Conservation (phyloP, 2,329 filamentous ascomycete genomes). For the Penicillium sp. region DNA sequence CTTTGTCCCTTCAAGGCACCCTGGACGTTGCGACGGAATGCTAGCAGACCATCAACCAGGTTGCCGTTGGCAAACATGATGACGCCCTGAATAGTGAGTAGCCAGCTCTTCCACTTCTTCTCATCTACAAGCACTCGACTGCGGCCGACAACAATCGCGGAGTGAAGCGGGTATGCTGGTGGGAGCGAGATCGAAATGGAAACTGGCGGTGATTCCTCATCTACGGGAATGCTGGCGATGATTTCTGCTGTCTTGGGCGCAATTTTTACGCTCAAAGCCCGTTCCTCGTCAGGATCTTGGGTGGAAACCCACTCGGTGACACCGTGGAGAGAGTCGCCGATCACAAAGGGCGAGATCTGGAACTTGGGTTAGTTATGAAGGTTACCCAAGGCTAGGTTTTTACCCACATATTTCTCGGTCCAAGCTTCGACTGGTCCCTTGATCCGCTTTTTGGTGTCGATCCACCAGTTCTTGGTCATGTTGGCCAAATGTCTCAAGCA, state of each 20-base stretch:
- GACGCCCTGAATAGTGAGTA: constrained; percentile 82
- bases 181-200: constrained; percentile 79
- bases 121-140: constrained; percentile 86
- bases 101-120: constrained; percentile 89
- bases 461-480: constrained; percentile 80
- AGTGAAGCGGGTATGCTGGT: constrained; percentile 75
- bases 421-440: constrained; percentile 79
- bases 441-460: constrained; percentile 73
- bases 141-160: constrained; percentile 71
- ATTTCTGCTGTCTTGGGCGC: constrained; percentile 71
- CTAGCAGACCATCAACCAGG: constrained; percentile 79
- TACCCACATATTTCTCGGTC: constrained; percentile 81
- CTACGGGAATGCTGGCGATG: constrained; percentile 78
- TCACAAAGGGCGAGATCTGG: constrained; percentile 44
- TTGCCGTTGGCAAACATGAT: constrained; percentile 91
- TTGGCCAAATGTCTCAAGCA: constrained; percentile 73
- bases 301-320: constrained; percentile 43
- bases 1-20: constrained; percentile 87
- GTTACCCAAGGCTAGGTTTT: not conserved
- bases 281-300: constrained; percentile 52
- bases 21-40: constrained; percentile 82
- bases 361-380: constrained; percentile 6
- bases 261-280: constrained; percentile 64
- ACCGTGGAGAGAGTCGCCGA: constrained; percentile 39
- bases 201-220: constrained; percentile 81